Percentiles rank a stretch among this genome's conserved stretches.
These are phyloP conservation scores for Ustilago loliicola DNA, from an alignment of 1,284 basidiomycete genomes.

Conservation along the genomic window DNA sequence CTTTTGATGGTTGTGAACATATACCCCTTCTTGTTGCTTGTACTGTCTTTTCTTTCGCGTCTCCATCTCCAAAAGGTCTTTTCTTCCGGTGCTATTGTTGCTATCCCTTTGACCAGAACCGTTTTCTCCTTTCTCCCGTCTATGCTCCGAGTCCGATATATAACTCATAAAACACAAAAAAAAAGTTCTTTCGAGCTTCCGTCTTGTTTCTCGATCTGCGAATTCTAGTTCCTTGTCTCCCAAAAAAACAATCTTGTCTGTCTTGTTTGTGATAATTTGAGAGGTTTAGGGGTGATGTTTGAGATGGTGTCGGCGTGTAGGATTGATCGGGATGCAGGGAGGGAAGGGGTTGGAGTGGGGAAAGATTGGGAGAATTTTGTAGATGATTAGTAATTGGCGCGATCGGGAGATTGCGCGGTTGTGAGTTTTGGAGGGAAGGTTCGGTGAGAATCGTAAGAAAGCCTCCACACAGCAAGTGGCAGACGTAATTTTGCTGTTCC, in stretches of 20 bases:
- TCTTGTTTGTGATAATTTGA: not conserved
- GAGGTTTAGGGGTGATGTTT: not conserved
- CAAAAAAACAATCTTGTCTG: not conserved
- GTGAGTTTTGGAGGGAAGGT: not conserved
- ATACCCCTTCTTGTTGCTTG: conserved; percentile 26
- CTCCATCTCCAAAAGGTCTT: conserved; percentile 29
- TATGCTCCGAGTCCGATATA: conserved; percentile 31
- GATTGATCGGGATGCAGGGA: not conserved
- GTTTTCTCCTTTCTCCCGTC: not conserved
- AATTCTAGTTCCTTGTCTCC: not conserved
- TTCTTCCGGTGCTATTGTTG: conserved; percentile 16
- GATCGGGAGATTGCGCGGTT: not conserved
- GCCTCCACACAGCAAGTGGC: conserved; percentile 3
- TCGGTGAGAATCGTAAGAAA: conserved; percentile 9
- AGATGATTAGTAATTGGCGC: conserved; percentile 2
- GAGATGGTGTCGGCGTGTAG: conserved; percentile 7
- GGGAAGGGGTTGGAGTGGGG: too few species aligned
- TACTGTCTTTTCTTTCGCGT: conserved; percentile 1
- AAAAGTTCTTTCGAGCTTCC: conserved; percentile 20
- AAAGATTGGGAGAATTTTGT: not conserved
- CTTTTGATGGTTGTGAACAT: not conserved
- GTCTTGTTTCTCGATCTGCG: not conserved
- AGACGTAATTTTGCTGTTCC: too few species aligned
- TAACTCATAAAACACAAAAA: conserved; percentile 10
- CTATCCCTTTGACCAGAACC: conserved; percentile 31